Evolutionary conservation across 2,329 filamentous ascomycete species (phyloP).

Genomic region (Endocalyx cinctus): DNA sequence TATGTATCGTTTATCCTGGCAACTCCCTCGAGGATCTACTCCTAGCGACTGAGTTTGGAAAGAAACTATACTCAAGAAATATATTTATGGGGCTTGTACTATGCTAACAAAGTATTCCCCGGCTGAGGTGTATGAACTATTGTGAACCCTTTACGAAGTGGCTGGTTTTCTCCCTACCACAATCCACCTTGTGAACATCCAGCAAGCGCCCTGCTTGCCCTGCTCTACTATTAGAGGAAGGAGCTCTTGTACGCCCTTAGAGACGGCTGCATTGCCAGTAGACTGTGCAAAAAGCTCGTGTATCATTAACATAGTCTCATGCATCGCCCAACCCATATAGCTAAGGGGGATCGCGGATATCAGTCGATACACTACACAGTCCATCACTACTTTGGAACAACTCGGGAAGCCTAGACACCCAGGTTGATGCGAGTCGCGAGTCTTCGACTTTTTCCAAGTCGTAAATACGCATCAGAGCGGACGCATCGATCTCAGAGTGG

Average conservation of each 20-base stretch:
- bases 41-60: no score
- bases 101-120: no score
- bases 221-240: constrained; percentile 9
- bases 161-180: constrained; percentile 10
- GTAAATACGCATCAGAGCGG: constrained; percentile 2
- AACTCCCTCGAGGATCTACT: no score
- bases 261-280: constrained; percentile 6
- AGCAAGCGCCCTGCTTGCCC: constrained; percentile 9
- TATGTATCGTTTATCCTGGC: no score
- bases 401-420: constrained; percentile 3
- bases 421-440: constrained; percentile 7
- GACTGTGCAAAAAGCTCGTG: constrained; percentile 14
- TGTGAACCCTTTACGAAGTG: no score
- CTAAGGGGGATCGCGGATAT: constrained; percentile 6
- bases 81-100: no score
- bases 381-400: constrained; percentile 4
- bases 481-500: not conserved
- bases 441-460: constrained; percentile 4
- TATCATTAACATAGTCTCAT: constrained; percentile 9
- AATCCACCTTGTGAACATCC: constrained; percentile 5
- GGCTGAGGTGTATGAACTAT: no score
- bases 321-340: constrained; percentile 7
- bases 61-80: no score
- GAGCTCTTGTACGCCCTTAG: constrained; percentile 6
- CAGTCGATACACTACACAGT: constrained; percentile 5